Base-by-base conservation (phyloP, 1,284 basidiomycete genomes). In the Thelephora terrestris region DNA sequence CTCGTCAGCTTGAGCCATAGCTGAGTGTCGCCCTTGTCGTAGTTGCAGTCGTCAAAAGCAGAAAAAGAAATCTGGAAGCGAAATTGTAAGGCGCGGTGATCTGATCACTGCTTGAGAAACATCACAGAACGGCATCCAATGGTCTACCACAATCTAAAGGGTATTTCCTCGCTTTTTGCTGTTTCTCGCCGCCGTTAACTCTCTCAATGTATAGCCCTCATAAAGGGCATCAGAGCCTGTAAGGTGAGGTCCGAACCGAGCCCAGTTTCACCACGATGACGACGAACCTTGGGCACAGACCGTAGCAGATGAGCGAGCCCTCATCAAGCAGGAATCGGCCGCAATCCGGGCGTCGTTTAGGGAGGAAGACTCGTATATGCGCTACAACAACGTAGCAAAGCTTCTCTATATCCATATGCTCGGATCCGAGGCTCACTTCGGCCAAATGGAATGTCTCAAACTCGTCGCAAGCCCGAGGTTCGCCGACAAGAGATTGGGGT, bases 391-490 rank as follows among this genome's bases (percentile, higher is more conserved):
- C 71, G 87, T 99, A 63, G 94, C 95, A 52, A 99, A 99, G 66
- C 79, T 99, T 20, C 82, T 99, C 54, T 99, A 99, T 72, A 99
- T 99, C 66, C 94, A 99, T 68, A 99, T 99, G 96, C 85, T 99
- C 21, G 96, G 96, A 50, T 98, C 96, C 51, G 93, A 95, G 3
- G 96, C 96, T 25, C 96, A 99, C 66, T 99, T 98, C 63, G 96
- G 96, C 45, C 96, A 99, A 74, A 98, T 99, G 65, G 96, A 99
- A 73, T 99, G 96, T 69, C 76, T 99, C 56, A 99, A 99, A 69
- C 84, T 99, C 47, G 96, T 99, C 40, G 96, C 96, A n/a, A 92
- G 91, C 57, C 92, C 96, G 12, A 76, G 93, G 48, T 99, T 99
- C 69, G 81, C 88, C 43, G 96, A 99, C 73, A 99, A 99, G 71